Base-by-base conservation (phyloP, 2,329 filamentous ascomycete species). In the Microcyclospora pomicola region DNA sequence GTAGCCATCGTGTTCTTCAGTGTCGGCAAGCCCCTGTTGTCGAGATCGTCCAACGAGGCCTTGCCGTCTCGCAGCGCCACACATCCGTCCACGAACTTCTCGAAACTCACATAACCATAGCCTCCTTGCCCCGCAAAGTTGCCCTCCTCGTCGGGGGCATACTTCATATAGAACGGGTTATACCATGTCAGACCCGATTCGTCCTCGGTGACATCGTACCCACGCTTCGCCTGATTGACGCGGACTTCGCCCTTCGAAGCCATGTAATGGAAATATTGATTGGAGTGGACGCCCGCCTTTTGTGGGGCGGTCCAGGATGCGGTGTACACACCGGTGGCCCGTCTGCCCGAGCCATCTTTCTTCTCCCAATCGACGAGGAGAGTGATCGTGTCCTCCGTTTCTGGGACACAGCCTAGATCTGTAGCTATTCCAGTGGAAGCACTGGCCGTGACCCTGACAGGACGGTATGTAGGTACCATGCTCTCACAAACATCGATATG, bases 221-320 rank as follows among this genome's bases (percentile, higher is more conserved):
- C 87, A 38, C 87, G 75, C 70, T 93, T 92, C 33, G 86, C 87
- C 65, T 95, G 88, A 66, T 95, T 84, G 52, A 93, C 75, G 42
- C 83, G 76, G 51, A 95, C 77, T 65, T 95, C 87, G 46, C 87
- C 87, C 40, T 79, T 75, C 42, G 75, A 73, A 2, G 75, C 87
- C 65, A 95, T 80, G 65, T 91, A 94, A 64, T 95, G 87, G 68
- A 95, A 95, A 65, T 94, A 91, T 65, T 95, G 87, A 60, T 93
- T 93, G 2, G 81, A 88, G 64, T 95, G 88, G n/a, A 95, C 86
- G 35, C 88, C 87, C 0, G 87, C 87, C 53, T 80, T 82, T 59
- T 92, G 82, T 10, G 88, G 87, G 6, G 88, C 88, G 1, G 87
- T 94, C 87, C 87, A 95, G 31, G 82, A 88, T 9, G 87, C 83